These are phyloP conservation scores for Nitzschia sp. DNA, from an alignment of 108 stramenopile genomes.

Conservation along the genomic window DNA sequence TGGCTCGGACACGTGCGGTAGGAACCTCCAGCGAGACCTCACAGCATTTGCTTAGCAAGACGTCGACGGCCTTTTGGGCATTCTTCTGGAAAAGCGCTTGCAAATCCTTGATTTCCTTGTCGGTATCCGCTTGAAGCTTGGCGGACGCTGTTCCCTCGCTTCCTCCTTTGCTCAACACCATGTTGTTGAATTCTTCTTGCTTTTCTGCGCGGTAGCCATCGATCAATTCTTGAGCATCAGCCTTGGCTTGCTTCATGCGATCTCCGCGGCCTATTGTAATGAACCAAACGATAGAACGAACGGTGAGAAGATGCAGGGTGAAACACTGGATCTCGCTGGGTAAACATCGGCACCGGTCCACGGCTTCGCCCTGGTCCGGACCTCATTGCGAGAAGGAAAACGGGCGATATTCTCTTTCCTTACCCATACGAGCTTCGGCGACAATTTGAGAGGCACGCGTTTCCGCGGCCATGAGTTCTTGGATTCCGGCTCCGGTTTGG, in stretches of 20 bases:
- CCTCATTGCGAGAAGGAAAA: background rate
- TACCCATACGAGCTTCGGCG: conserved; percentile 93
- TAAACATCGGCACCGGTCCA: no score
- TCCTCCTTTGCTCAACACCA: conserved; percentile 71
- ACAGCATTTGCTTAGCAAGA: conserved; percentile 90
- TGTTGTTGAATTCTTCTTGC: conserved; percentile 91
- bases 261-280: conserved; percentile 81
- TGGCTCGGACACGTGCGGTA: conserved; percentile 85
- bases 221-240: conserved; percentile 83
- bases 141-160: conserved; percentile 72
- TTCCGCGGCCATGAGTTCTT: conserved; percentile 94
- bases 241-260: conserved; percentile 93
- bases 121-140: conserved; percentile 84
- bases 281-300: conserved; percentile 4
- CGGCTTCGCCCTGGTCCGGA: no score
- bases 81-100: conserved; percentile 81
- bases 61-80: conserved; percentile 89
- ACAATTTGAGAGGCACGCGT: conserved; percentile 94
- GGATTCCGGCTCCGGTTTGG: conserved; percentile 89
- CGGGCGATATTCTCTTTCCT: conserved; percentile 26
- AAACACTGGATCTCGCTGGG: no score
- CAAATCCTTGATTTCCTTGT: conserved; percentile 75
- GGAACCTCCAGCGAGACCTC: conserved; percentile 92
- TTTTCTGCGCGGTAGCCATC: conserved; percentile 84
- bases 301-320: background rate